These are phyloP conservation scores for Komagataella pseudopastoris DNA, from an alignment of 805 yeast species.

Conservation along the genomic window DNA sequence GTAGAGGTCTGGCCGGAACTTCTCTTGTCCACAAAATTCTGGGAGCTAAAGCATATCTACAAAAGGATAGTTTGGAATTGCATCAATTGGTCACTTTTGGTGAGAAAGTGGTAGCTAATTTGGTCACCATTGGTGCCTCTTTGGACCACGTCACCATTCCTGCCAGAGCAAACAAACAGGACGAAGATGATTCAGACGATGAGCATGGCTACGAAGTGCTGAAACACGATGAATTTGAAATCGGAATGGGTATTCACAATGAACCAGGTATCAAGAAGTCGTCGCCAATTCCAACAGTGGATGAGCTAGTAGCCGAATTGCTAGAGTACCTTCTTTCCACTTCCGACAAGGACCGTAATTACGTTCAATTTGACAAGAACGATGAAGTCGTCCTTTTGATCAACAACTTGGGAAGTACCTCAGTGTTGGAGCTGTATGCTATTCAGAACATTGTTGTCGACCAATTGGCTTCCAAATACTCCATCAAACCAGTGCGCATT, in stretches of 20 bases:
- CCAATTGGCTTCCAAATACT: conserved; percentile 36
- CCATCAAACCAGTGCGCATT: conserved; percentile 51
- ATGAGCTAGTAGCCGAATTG: conserved; percentile 43
- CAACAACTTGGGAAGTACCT: conserved; percentile 86
- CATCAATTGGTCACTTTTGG: conserved; percentile 47
- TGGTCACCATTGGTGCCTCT: conserved; percentile 84
- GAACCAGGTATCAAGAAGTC: conserved; percentile 73
- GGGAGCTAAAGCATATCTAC: conserved; percentile 54
- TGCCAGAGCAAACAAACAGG: conserved; percentile 47
- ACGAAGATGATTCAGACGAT: conserved; percentile 19
- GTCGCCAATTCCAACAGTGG: conserved; percentile 58
- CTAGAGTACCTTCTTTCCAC: conserved; percentile 47
- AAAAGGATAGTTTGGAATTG: conserved; percentile 23
- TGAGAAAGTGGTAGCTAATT: conserved; percentile 38
- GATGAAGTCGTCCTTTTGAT: conserved; percentile 60
- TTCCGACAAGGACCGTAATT: conserved; percentile 65
- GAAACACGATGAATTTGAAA: conserved; percentile 55
- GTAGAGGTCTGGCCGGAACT: conserved; percentile 92
- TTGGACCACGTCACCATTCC: conserved; percentile 87
- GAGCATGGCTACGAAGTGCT: conserved; percentile 23
- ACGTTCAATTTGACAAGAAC: conserved; percentile 46
- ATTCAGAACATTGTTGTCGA: conserved; percentile 48
- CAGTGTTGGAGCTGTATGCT: conserved; percentile 64
- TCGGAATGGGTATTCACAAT: conserved; percentile 94
- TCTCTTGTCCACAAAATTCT: conserved; percentile 73